Base-by-base conservation (phyloP, 306 rosid species). In the Prinsepia uniflora region DNA sequence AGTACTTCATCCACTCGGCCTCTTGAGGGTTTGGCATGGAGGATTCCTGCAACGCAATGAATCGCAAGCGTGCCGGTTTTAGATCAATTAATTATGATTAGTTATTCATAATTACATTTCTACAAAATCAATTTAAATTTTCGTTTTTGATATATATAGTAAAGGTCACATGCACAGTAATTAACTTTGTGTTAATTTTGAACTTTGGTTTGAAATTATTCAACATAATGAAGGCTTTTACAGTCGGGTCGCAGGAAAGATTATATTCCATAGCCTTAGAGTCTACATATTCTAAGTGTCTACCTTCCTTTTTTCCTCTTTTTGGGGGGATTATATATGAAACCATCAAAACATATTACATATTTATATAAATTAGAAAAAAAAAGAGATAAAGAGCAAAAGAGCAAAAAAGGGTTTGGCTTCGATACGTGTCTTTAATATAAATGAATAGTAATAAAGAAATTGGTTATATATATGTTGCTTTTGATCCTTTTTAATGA, bases 1-100 rank as follows among this genome's bases (percentile, higher is more conserved):
- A 87, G 80, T 91, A 94, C 76, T 91, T 94, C 92, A 94, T 79
- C 99, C 99, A 94, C 59, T 94, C 99, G 66, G 90, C 81, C 78
- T 91, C 99, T 82, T 92, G 89, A 39, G 78, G 85, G 75, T 85
- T 89, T 78, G 84, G 30, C 56, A 89, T 88, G 45, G 95, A 77
- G 82, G 96, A 65, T 40, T 89, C 97, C 99, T 89, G 84, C 73
- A 39, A 75, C 15, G 45, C 47, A 69, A 85, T 60, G 15, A 72
- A 80, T 39, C 7, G 70, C 39, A 65, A 63, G 43, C 63, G 34
- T 64, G 70, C 70, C 70, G 14, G 10, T 39, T 46, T 45, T 41
- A 45, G 47, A 47, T 34, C 10, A 49, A 34, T 14, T 30, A 4
- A 54, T 10, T 54, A 41, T 34, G n/a, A 40, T n/a, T 60, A 20